Evolutionary conservation across 257 asterid genomes (phyloP).

Genomic region (Datura wrightii): DNA sequence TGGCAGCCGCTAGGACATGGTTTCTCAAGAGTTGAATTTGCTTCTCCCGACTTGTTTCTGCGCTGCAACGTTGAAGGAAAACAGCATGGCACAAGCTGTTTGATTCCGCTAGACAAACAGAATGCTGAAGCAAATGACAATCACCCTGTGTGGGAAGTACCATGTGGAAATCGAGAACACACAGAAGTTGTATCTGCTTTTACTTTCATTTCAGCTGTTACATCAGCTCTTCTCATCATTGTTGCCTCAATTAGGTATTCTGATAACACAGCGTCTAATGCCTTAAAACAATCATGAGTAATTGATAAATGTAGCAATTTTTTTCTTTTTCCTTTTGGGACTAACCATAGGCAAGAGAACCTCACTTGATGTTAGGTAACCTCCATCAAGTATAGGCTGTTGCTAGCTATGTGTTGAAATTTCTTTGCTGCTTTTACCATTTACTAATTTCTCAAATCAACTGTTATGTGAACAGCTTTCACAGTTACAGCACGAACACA

Average conservation of each 20-base stretch:
- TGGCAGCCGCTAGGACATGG: slow-evolving; percentile 73
- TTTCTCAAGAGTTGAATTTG: slow-evolving; percentile 59
- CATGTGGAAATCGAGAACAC: slow-evolving; percentile 74
- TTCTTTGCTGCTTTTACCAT: not conserved
- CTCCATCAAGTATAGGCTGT: not conserved
- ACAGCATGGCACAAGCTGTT: slow-evolving; percentile 41
- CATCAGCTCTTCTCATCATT: slow-evolving; percentile 52
- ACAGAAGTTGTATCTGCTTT: slow-evolving; percentile 57
- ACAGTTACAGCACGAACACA: not conserved
- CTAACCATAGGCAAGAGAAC: not conserved
- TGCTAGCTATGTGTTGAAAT: not conserved
- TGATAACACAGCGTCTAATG: slow-evolving; percentile 23
- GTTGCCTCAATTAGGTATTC: slow-evolving; percentile 52
- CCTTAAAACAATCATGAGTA: slow-evolving; percentile 40
- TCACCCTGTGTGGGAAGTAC: slow-evolving; percentile 68
- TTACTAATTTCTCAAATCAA: not conserved
- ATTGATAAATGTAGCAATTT: not conserved
- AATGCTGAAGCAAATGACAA: slow-evolving; percentile 31
- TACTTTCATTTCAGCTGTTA: slow-evolving; percentile 66
- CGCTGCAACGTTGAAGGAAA: slow-evolving; percentile 48
- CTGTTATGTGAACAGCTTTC: not conserved
- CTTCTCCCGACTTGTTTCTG: slow-evolving; percentile 59
- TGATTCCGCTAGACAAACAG: slow-evolving; percentile 38
- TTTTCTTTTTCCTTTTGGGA: not conserved
- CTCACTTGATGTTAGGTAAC: not conserved